Base-by-base conservation (phyloP, 129 eudicot species). In the Saussurea involucrata region DNA sequence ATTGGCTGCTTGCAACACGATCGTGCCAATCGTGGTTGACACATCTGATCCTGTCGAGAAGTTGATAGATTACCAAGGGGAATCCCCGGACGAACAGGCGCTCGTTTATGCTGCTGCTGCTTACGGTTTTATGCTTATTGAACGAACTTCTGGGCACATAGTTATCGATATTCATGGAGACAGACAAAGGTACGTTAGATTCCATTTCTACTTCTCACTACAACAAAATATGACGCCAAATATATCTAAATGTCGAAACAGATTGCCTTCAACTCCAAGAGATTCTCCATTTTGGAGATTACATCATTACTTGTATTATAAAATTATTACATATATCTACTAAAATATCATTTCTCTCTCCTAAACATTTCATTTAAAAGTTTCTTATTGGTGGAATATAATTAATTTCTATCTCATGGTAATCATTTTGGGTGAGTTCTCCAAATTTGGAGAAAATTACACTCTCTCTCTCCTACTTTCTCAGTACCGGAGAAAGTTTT, bases 1-100 rank as follows among this genome's bases (percentile, higher is more conserved):
- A 66, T 80, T 94, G 86, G 96, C 98, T 63, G 95, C 98, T 53
- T 94, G 98, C 87, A 94, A 94, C 76, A 94, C 98, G 32, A 91
- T 94, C 53, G 97, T 94, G 71, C 98, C 98, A 40, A 88, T 94
- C 69, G 74, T 86, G 68, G 71, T 73, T 11, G 90, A 86, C 49
- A 77, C 93, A 36, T 55, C 87, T 40, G 87, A 87, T 84, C 86
- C 96, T 78, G 34, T 63, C 69, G 81, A 84, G 83, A 89, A 79
- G 71, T 76, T 87, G 78, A 83, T 94, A 55, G 98, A 90, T 74
- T 94, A 94, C 74, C 97, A 94, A 73, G 97, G 96, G 63, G 97
- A 94, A 78, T 94, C 97, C 55, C 98, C 97, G 17, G 98, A 94
- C 82, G 98, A 94, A 74, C 98, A 94, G 83, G 97, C 98, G 49